These are phyloP conservation scores for Malus hybrid DNA, from an alignment of 331 rosid species.

Conservation along the genomic window DNA sequence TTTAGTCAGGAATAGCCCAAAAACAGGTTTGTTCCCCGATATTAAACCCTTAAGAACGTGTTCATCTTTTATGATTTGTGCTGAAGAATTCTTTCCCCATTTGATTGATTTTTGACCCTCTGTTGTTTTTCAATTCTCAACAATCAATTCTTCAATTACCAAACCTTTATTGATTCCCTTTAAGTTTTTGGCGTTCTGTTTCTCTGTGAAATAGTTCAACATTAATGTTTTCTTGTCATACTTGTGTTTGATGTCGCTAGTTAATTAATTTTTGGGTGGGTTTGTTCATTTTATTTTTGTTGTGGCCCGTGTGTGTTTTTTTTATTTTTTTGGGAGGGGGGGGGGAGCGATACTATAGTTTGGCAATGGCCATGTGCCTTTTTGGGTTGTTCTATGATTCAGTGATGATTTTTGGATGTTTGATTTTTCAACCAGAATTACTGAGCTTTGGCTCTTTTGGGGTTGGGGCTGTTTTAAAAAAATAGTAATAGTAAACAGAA, in stretches of 20 bases:
- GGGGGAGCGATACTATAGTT: too few relatives aligned
- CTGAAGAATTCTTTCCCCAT: background rate
- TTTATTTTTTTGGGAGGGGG: accelerated
- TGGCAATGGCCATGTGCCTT: too few relatives aligned
- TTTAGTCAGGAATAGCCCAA: background rate
- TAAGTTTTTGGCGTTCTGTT: background rate
- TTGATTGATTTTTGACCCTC: background rate
- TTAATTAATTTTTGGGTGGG: too few relatives aligned
- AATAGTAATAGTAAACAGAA: too few relatives aligned
- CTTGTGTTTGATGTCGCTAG: too few relatives aligned
- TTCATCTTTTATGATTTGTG: background rate
- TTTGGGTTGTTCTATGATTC: too few relatives aligned
- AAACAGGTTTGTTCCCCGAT: background rate
- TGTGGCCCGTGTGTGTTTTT: too few relatives aligned
- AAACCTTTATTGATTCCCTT: background rate
- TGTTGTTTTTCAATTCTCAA: background rate
- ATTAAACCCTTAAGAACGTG: background rate
- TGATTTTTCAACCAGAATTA: too few relatives aligned
- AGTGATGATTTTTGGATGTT: too few relatives aligned
- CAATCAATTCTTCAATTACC: background rate
- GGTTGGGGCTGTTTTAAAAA: too few relatives aligned
- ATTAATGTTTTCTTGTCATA: background rate
- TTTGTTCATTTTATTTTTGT: too few relatives aligned
- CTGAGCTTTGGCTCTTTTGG: too few relatives aligned
- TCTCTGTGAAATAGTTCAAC: background rate